Conservation (phyloP, 352 stramenopile species). For the Phytophthora palmivora region DNA sequence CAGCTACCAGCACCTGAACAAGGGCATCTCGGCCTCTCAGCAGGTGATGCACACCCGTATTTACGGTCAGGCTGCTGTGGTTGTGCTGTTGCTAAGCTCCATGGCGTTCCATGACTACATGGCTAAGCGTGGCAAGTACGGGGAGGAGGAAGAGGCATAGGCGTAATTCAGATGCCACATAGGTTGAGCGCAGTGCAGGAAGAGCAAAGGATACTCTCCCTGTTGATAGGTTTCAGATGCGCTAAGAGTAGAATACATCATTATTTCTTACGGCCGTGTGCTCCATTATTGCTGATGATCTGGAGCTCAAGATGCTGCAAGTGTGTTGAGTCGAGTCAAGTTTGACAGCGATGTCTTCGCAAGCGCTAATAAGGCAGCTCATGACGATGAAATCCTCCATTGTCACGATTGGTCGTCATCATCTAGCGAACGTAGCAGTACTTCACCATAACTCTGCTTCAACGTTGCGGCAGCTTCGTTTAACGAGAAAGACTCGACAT, state of each 20-base stretch:
- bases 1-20: slow-evolving; percentile 68
- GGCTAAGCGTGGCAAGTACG: slow-evolving; percentile 67
- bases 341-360: slow-evolving; percentile 59
- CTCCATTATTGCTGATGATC: neutral
- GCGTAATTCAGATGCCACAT: slow-evolving; percentile 1
- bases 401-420: slow-evolving; percentile 35
- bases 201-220: neutral
- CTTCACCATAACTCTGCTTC: slow-evolving; percentile 58
- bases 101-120: slow-evolving; percentile 88
- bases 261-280: slow-evolving; percentile 8
- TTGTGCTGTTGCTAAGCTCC: slow-evolving; percentile 66
- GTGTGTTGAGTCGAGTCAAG: slow-evolving; percentile 57
- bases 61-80: slow-evolving; percentile 71
- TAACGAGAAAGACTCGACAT: slow-evolving; percentile 67
- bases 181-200: slow-evolving; percentile 2
- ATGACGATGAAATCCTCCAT: slow-evolving; percentile 77
- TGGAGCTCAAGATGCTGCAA: slow-evolving; percentile 48
- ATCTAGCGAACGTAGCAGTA: slow-evolving; percentile 41
- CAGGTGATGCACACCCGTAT: slow-evolving; percentile 86
- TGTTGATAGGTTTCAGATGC: neutral
- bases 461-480: slow-evolving; percentile 53
- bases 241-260: slow-evolving; percentile 26
- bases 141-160: slow-evolving; percentile 34
- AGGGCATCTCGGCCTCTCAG: slow-evolving; percentile 68
- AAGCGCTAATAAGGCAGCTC: slow-evolving; percentile 68